Evolutionary conservation across 1,284 basidiomycete genomes (phyloP), one percentile per base, ranked within the genome.

Genomic region (Trichosporon sp.): DNA sequence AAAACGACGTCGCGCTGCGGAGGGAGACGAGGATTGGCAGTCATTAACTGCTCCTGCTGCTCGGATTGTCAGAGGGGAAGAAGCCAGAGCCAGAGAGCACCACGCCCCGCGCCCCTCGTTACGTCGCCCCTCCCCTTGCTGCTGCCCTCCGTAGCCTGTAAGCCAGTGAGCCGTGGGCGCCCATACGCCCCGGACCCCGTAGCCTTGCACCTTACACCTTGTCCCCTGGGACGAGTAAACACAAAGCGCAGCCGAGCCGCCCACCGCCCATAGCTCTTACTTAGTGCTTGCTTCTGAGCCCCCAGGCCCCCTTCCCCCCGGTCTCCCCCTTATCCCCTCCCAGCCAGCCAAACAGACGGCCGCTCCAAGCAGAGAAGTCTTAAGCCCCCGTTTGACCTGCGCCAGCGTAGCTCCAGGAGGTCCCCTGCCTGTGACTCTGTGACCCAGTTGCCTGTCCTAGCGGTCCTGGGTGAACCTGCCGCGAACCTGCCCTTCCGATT

Each of bases 171-270:
- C 51, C n/a, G 51, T 54, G 51, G 6, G 51, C 26, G 26, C 51
- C 51, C 19, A 10, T 26, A 21, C 59, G 31, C 59, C 31, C 31
- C 59, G 31, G 5, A 32, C 31, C 31, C 59, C 16, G 59, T 63
- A 63, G 59, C 59, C 59, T 63, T 63, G 59, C 59, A 63, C 59
- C 59, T 63, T 63, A 63, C 59, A 63, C 59, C 59, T 63, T 63
- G 59, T 63, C 59, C 59, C 59, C 59, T 35, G 31, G 14, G 46
- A 12, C 46, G 31, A 35, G 59, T 35, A 35, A 35, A 32, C 59
- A 35, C 59, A 37, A 63, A 35, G 59, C 59, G 59, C 59, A 63
- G 59, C 59, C 31, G 16, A 37, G 32, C 59, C 14, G 31, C 54
- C 8, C 54, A 8, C 32, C 12, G 11, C 4, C 11, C 59, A 37